These are phyloP conservation scores for Lachnellula occidentalis DNA, from an alignment of 2,329 filamentous ascomycete genomes.

Conservation along the genomic window DNA sequence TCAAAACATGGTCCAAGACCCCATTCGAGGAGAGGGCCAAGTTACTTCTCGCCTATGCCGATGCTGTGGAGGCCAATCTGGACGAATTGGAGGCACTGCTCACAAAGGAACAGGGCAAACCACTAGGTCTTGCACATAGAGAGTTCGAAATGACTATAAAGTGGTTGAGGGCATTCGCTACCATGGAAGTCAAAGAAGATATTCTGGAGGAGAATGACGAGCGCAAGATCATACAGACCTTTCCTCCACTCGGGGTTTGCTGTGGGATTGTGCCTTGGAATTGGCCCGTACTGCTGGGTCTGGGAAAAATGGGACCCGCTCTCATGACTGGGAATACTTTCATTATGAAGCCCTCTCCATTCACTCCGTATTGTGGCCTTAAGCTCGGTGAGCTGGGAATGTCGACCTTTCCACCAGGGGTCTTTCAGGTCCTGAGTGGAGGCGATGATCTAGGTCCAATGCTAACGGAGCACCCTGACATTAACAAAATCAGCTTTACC, in stretches of 20 bases:
- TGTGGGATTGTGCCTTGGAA: constrained; percentile 58
- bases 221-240: neutral
- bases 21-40: constrained; percentile 39
- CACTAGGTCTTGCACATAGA: constrained; percentile 26
- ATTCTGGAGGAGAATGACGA: constrained; percentile 4
- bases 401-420: constrained; percentile 45
- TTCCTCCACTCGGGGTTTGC: constrained; percentile 41
- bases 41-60: neutral
- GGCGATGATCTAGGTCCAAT: constrained; percentile 45
- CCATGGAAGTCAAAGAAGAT: constrained; percentile 5
- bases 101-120: constrained; percentile 46
- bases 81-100: constrained; percentile 40
- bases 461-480: constrained; percentile 46
- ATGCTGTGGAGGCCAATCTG: constrained; percentile 22
- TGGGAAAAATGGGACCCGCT: constrained; percentile 44
- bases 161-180: constrained; percentile 3
- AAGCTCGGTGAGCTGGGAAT: constrained; percentile 47
- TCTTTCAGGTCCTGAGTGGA: constrained; percentile 38
- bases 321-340: constrained; percentile 47
- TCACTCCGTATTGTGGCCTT: constrained; percentile 46
- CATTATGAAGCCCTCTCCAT: constrained; percentile 53
- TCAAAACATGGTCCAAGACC: constrained; percentile 41
- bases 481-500: constrained; percentile 53
- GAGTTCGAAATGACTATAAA: constrained; percentile 10
- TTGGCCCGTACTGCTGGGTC: constrained; percentile 42